Base-by-base conservation (phyloP, 441 rosid genomes). In the Biscutella laevigata region DNA sequence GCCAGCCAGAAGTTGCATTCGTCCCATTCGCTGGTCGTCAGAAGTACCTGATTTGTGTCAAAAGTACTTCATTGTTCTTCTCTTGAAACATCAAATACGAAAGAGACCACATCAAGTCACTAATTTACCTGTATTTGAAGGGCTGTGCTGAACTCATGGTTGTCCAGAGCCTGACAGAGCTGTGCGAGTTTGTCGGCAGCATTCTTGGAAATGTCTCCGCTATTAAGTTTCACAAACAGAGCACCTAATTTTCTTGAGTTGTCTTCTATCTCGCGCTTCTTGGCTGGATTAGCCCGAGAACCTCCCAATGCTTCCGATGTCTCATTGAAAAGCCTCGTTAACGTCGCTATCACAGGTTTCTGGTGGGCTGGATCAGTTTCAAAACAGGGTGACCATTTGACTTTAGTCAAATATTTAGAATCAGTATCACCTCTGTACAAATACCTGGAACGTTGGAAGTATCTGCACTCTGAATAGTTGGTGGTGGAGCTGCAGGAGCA, bases 1-100 rank as follows among this genome's bases (percentile, higher is more conserved):
- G 94, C 81, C 59, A 94, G 78, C 99, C 97, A 94, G 78, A 84
- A 84, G 73, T 81, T 90, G 73, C 99, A 87, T 59, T 94, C 97
- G 51, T 94, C 99, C 97, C 99, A 94, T 66, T 89, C 96, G 15
- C 83, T 89, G 6, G 94, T 87, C 7, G 99, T 89, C 55, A 94
- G 88, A 49, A 69, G 79, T 33, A 89, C 92, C 97, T 89, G 77
- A 42, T 48, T 47, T 13, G 42, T 55, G 25, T 17, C 13, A 12
- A 2, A 4, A 39, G 6, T 38, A 6, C 57, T 5, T 5, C 4
- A 42, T 15, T 57, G 27, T 29, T 25, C n/a, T n/a, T n/a, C n/a
- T n/a, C n/a, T n/a, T n/a, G n/a, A 25, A 40, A 36, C 40, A 37
- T 16, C 55, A 29, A 45, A 37, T 4, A 27, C 19, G 6, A 7